Base-by-base conservation (phyloP, 352 stramenopile genomes). In the Phytopythium litorale region DNA sequence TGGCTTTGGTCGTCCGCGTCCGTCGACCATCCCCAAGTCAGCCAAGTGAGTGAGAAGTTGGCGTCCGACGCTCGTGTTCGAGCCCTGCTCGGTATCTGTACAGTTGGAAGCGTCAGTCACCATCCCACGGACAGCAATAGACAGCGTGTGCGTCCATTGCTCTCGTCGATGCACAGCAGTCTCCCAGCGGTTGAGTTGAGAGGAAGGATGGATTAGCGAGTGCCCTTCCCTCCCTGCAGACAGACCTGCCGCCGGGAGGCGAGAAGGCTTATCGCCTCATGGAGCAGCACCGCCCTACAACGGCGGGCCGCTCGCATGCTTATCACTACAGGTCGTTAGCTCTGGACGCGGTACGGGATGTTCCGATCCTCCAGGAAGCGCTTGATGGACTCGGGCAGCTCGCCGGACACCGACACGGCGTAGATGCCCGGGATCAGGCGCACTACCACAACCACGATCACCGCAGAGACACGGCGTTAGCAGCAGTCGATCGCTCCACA, bases 351-450 rank as follows among this genome's bases (percentile, higher is more conserved):
- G 68, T 92, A 96, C 15, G 84, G 73, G 51, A 96, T 96, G 76
- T 93, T 94, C 53, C 82, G 73, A 70, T 96, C 87, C 64, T 94
- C 84, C 13, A 96, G 69, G 71, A 92, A 96, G 30, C 84, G 82
- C 68, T 93, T 93, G 68, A 96, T 96, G 48, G 82, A 92, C 65
- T 96, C 87, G 23, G 84, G 86, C 38, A 96, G 69, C 66, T 94
- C 85, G 16, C 87, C 87, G 11, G 85, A 93, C 35, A 96, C 84
- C 7, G 84, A 90, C n/a, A 96, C 83, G 18, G 87, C 87, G 75
- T 96, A 96, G 58, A 94, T 91, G 4, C 87, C 87, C 38, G 87
- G 87, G 59, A 93, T 81, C 54, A 93, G 71, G 23, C 84, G 84
- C 32, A 91, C 84, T 94, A 33, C 28, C 65, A 8, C 37, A 30